These are phyloP conservation scores for Basidioascus undulatus DNA, from an alignment of 768 basidiomycete species.

Conservation along the genomic window DNA sequence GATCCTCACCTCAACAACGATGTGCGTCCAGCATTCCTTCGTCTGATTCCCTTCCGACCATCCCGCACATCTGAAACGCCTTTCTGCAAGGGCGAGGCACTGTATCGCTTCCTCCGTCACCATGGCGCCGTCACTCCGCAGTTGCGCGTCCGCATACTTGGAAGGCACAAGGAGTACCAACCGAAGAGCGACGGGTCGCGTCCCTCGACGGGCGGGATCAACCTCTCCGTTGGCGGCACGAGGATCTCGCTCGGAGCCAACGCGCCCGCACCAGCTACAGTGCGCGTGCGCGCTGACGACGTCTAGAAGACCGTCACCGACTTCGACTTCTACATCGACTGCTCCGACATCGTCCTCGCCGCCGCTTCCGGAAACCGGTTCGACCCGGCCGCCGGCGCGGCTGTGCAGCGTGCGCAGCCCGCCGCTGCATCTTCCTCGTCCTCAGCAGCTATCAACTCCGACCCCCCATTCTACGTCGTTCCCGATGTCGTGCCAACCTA, in stretches of 20 bases:
- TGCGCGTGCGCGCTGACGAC: slow-evolving; percentile 27
- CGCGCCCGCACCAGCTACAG: slow-evolving; percentile 19
- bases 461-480: too few relatives aligned
- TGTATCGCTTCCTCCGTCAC: slow-evolving; percentile 46
- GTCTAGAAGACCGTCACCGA: slow-evolving; percentile 37
- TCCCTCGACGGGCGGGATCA: slow-evolving; percentile 12
- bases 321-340: slow-evolving; percentile 42
- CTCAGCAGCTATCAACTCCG: too few relatives aligned
- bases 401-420: too few relatives aligned
- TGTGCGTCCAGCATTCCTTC: too few relatives aligned
- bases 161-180: slow-evolving; percentile 26
- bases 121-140: slow-evolving; percentile 21
- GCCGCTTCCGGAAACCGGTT: too few relatives aligned
- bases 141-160: slow-evolving; percentile 7
- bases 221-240: slow-evolving; percentile 3
- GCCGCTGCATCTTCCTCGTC: too few relatives aligned
- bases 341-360: slow-evolving; percentile 22
- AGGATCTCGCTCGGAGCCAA: slow-evolving; percentile 14
- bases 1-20: slow-evolving; percentile 44
- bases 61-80: slow-evolving; percentile 1
- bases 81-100: slow-evolving; percentile 30
- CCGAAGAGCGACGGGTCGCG: slow-evolving; percentile 29
- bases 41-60: slow-evolving; percentile 15
- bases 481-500: too few relatives aligned
- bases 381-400: too few relatives aligned